Evolutionary conservation across 495 filamentous ascomycete genomes (phyloP).

Genomic region (Penicillium arizonense): DNA sequence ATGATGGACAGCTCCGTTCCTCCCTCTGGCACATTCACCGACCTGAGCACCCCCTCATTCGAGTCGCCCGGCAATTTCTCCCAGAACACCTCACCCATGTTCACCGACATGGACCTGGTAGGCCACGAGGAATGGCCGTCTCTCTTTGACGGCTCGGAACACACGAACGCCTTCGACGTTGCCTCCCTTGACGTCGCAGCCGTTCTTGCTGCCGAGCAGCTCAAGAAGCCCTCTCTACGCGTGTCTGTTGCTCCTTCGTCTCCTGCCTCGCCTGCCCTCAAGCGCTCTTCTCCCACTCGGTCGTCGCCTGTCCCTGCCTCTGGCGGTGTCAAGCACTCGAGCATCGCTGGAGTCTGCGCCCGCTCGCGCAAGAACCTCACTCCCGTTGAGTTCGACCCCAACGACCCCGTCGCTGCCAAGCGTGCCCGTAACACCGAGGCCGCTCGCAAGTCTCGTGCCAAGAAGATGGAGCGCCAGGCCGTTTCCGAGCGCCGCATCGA

Average conservation of each 20-base stretch:
- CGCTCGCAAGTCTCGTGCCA: conserved; percentile 88
- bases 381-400: conserved; percentile 56
- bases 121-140: conserved; percentile 44
- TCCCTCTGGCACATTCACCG: conserved; percentile 79
- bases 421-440: conserved; percentile 94
- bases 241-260: conserved; percentile 27
- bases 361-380: conserved; percentile 78
- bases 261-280: conserved; percentile 23
- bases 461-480: conserved; percentile 69
- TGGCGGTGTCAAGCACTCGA: conserved; percentile 57
- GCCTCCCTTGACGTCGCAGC: conserved; percentile 29
- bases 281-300: conserved; percentile 46
- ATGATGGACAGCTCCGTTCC: conserved; percentile 75
- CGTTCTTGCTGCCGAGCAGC: conserved; percentile 20
- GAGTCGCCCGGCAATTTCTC: conserved; percentile 66
- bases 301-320: conserved; percentile 23
- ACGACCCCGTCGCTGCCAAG: conserved; percentile 81
- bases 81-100: conserved; percentile 74
- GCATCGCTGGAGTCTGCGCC: conserved; percentile 65
- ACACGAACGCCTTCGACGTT: conserved; percentile 37
- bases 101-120: conserved; percentile 35
- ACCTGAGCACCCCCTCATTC: conserved; percentile 79
- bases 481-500: conserved; percentile 55
- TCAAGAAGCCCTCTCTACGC: conserved; percentile 35
- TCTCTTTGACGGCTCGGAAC: conserved; percentile 57